Base-by-base conservation (phyloP, 2,329 filamentous ascomycete species). In the Fusarium secorum region DNA sequence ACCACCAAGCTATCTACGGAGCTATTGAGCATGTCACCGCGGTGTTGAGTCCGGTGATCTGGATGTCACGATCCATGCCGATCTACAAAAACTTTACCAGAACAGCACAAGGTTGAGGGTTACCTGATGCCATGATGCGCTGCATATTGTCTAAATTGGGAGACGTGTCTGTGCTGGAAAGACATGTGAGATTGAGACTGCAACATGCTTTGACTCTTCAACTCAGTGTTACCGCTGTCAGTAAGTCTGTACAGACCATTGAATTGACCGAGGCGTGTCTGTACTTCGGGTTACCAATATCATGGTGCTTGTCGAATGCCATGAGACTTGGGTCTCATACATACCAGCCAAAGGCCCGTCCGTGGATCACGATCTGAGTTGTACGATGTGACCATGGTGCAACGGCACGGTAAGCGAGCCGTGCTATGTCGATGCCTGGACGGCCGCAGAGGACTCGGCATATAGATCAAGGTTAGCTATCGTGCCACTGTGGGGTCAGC, bases 381-480 rank as follows among this genome's bases (percentile, higher is more conserved):
- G 36, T 35, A 45, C 54, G 46, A 70, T 68, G 67, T 63, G n/a
- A 68, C 67, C 58, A 28, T 52, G 24, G 63, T 67, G 68, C 53
- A 68, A 60, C 57, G 39, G 36, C 49, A 42, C 46, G 39, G 55
- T 51, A 68, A 68, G 67, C 68, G 64, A 67, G 42, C 38, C 63
- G 42, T 38, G 45, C 39, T 52, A 56, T 55, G 33, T 46, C 24
- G 22, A 56, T 57, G 22, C 22, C 28, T 42, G 45, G 48, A 64
- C 33, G 46, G 52, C 24, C 22, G 44, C 64, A 45, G 32, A 18
- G 17, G 45, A 35, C 38, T 41, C 22, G 33, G 35, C 56, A 61
- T 41, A 67, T 66, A 39, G 41, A 67, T 49, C 36, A 28, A 44
- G 36, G 32, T 45, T 64, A 18, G 22, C 28, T 17, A 46, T 59